A percentile compares a stretch with the other conserved stretches of the same genome.
Evolutionary conservation across 257 asterid genomes (phyloP).

Genomic region (Cordia subcordata): DNA sequence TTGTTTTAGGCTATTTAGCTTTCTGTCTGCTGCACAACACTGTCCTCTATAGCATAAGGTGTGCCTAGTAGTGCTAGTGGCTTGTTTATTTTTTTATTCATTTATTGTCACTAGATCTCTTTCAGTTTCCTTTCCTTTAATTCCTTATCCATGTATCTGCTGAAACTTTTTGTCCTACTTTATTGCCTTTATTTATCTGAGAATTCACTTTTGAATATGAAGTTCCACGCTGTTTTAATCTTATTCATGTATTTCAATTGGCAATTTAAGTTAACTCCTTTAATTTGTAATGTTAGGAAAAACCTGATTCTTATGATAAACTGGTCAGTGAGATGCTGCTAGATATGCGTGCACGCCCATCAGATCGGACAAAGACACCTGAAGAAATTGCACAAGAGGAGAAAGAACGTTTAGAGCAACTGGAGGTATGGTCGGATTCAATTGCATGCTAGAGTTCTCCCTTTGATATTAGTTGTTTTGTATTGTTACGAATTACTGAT

Average conservation of each 20-base stretch:
- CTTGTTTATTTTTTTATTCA: no score
- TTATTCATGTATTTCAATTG: not conserved
- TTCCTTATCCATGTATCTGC: not conserved
- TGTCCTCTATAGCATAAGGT: no score
- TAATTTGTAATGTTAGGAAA: conserved; percentile 48
- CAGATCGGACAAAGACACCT: conserved; percentile 82
- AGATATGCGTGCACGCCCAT: conserved; percentile 89
- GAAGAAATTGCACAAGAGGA: conserved; percentile 97
- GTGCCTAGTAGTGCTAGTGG: no score
- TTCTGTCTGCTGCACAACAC: not conserved
- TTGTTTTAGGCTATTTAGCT: conserved; percentile 5
- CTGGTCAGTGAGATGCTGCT: conserved; percentile 70
- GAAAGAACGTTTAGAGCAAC: conserved; percentile 77
- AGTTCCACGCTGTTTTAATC: not conserved
- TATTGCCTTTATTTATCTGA: conserved; percentile 5
- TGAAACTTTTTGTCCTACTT: not conserved
- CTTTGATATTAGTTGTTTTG: not conserved
- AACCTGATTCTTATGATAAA: conserved; percentile 70
- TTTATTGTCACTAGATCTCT: no score
- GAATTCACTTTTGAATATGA: not conserved
- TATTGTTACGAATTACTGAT: not conserved
- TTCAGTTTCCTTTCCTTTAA: no score
- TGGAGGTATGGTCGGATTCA: conserved; percentile 56
- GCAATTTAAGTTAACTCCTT: not conserved
- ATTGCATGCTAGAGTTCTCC: not conserved